Evolutionary conservation across 2,329 filamentous ascomycete species (phyloP), one percentile per base, ranked within the genome.

Genomic region (Epichloe elymi): DNA sequence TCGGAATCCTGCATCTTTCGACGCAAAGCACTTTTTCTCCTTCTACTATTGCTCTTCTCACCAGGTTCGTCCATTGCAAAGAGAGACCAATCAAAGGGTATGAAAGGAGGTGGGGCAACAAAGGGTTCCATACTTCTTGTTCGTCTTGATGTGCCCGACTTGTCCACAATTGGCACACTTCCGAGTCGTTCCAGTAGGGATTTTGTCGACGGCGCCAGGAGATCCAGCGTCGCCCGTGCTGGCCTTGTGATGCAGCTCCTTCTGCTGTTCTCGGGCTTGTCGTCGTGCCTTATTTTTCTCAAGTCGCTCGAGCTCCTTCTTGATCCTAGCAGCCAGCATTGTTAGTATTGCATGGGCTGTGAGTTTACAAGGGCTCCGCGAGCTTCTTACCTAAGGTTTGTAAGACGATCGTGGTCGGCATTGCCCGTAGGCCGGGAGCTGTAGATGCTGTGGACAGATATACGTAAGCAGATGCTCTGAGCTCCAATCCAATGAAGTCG

Each of bases 151-250:
- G 64, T 98, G 93, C 35, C 93, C 93, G 50, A 95, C 86, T 67
- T 93, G 86, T 48, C 93, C 93, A 70, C 93, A 98, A 68, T 96
- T 97, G 58, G 93, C 93, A 70, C 93, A 98, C 72, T 97, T 97
- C 61, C 94, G 79, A 36, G 85, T 85, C 51, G 88, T 94, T 54
- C 83, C 82, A 46, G 72, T 77, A 53, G 73, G 71, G 60, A 75
- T 71, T 62, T 80, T 78, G 62, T 76, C 76, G 47, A 57, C 56
- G 33, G 64, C 60, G 53, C 75, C 75, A 23, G 77, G 76, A 33
- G 77, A 79, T 46, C 65, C 72, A 37, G 73, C 72, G 48, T 73
- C 74, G 48, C 67, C 71, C 41, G 63, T 58, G 53, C 63, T 66
- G 46, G 65, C 64, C 51, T 68, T 70, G 19, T 76, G 74, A 56